Evolutionary conservation across 1,139 yeast species (phyloP), one percentile per base, ranked within the genome.

Genomic region (Yarrowia galli): DNA sequence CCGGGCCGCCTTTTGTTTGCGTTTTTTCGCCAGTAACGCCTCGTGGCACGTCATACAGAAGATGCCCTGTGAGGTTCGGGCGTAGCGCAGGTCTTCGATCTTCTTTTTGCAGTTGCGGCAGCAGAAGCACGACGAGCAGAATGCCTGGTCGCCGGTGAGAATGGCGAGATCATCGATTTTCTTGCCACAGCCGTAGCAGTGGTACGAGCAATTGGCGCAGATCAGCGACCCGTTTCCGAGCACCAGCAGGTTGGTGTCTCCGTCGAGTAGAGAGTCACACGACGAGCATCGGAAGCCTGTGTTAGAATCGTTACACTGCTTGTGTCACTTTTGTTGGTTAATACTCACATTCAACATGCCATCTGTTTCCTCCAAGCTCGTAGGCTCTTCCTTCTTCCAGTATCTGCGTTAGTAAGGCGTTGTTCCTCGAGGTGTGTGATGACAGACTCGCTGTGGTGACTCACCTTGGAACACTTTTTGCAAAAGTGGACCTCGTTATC

Each of bases 81-180:
- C 99, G 75, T 95, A 96, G 71, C 93, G 83, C 73, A 93, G 81
- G 78, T 95, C 98, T 74, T 91, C 97, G 70, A 95, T 95, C 72
- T 89, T 89, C 72, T 86, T 87, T 75, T 90, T 90, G 80, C 99
- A 95, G 72, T 92, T 89, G 67, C 97, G 87, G 78, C 99, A 95
- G 73, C 89, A 87, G 80, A 95, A 95, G 79, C 99, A 95, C 66
- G 85, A 84, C 8, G 97, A 87, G 78, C 99, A 96, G 76, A 92
- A 95, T 4, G 98, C 98, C 75, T 91, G 96, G 72, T 81, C 96
- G 25, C 98, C 97, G 0, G 98, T 92, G 63, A 93, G 83, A 48
- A 95, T 93, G n/a, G 99, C 99, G 80, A 93, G 82, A 77, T 95
- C 98, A 75, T 92, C 97, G 71, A 95, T 95, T 77, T 92, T 91